Base-by-base conservation (phyloP, 1,284 basidiomycete species). In the Tilletia indica region DNA sequence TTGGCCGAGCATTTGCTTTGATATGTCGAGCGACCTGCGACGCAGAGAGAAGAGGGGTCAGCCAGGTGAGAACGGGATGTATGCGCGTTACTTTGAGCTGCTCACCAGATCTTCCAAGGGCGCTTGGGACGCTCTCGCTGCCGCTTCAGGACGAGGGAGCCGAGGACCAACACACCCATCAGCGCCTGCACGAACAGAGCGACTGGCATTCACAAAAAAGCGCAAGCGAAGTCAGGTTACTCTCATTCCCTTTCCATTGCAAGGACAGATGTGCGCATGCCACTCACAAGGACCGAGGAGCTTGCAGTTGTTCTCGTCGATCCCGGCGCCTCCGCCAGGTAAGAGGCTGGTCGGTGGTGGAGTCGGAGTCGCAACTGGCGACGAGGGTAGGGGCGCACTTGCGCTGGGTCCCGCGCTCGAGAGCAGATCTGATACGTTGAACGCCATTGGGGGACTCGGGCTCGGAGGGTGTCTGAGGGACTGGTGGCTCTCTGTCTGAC, bases 91-190 rank as follows among this genome's bases (percentile, higher is more conserved):
- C 8, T 54, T 16, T 12, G n/a, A 38, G 38, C 11, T 21, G 19
- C 58, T 69, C 75, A 92, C 93, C 96, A 98, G 86, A 97, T 94
- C 81, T 89, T 88, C 95, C 96, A 98, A 36, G 91, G 92, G 47
- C 95, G 89, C 82, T 91, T 93, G 21, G 90, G 90, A 63, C 87
- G 87, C 85, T 98, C 95, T 76, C 92, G 87, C 76, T 96, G 91
- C 70, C 96, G 88, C 84, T 98, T 98, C 83, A 91, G 90, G 1
- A 97, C 88, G 61, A 98, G 87, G 4, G 93, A 93, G 11, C 90
- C 87, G 63, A 97, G 88, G 42, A 97, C 94, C 38, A 98, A 85
- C 25, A 94, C 84, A 36, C 94, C 95, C 91, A 98, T 92, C 69
- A 93, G 86, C 2, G 85, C 90, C 84, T 94, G 93, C 21, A 92